These are phyloP conservation scores for Huntiella bhutanensis DNA, from an alignment of 2,329 filamentous ascomycete genomes.

Conservation along the genomic window DNA sequence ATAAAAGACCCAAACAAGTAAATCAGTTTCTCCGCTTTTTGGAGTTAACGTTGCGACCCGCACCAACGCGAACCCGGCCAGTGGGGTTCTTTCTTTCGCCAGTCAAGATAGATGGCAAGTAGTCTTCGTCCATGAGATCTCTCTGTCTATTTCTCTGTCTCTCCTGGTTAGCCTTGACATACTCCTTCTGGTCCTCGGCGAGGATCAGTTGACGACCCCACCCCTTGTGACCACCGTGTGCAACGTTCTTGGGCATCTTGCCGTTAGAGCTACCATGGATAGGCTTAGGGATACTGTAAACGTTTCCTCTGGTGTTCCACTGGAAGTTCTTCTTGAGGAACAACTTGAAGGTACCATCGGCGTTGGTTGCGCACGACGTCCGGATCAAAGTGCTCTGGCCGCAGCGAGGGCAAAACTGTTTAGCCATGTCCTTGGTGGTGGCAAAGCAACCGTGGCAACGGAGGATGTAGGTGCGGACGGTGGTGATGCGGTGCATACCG, in stretches of 20 bases:
- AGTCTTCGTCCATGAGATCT: constrained; percentile 91
- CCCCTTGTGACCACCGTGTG: constrained; percentile 62
- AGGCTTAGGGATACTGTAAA: constrained; percentile 85
- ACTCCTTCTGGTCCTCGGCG: constrained; percentile 94
- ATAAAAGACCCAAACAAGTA: not conserved
- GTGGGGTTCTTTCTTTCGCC: constrained; percentile 49
- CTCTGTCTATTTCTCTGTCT: constrained; percentile 49
- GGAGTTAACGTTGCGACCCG: constrained; percentile 72
- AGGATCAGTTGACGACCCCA: constrained; percentile 76
- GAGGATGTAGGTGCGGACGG: constrained; percentile 73
- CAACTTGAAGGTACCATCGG: constrained; percentile 61
- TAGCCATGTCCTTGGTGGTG: constrained; percentile 62
- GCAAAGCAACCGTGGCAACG: constrained; percentile 90
- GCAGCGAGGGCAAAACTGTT: constrained; percentile 85
- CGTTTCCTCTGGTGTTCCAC: constrained; percentile 84
- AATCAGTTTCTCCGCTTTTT: constrained; percentile 10
- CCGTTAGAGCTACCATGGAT: constrained; percentile 64
- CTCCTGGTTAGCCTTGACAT: constrained; percentile 41
- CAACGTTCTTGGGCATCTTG: constrained; percentile 40
- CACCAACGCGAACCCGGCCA: constrained; percentile 61
- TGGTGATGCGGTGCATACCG: constrained; percentile 58
- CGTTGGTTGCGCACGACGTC: constrained; percentile 68
- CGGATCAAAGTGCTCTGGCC: constrained; percentile 74
- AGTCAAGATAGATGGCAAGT: constrained; percentile 65
- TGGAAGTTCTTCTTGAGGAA: constrained; percentile 91